phyloP scores from a whole-genome alignment of 2,329 filamentous ascomycete genomes.

The Neocucurbitaria cava region DNA sequence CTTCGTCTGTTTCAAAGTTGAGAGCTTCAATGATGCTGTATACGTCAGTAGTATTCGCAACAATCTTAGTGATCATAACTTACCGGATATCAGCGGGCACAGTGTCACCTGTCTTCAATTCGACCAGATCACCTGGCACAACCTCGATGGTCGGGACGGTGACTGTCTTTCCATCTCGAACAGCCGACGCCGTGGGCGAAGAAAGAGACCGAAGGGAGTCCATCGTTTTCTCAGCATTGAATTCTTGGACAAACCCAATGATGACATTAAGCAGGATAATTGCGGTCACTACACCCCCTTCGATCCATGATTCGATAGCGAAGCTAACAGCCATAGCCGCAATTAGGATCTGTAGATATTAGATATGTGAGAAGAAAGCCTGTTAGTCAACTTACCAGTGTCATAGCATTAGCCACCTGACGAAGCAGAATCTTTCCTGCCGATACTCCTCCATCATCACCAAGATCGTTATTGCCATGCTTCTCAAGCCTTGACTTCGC shows the following conservation, averaged over 20 bases:
- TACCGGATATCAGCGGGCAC: conserved; percentile 71
- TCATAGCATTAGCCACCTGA: conserved; percentile 81
- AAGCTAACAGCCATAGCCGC: conserved; percentile 57
- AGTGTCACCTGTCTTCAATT: conserved; percentile 68
- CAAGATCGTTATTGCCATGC: conserved; percentile 74
- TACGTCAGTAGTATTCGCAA: conserved; percentile 1
- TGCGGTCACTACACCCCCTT: conserved; percentile 55
- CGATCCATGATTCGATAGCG: conserved; percentile 55
- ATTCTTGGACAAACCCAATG: conserved; percentile 57
- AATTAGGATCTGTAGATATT: conserved; percentile 46
- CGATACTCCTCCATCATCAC: conserved; percentile 72
- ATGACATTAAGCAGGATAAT: conserved; percentile 55
- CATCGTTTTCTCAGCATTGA: conserved; percentile 57
- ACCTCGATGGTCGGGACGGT: conserved; percentile 64
- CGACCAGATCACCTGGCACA: conserved; percentile 71
- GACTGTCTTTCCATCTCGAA: conserved; percentile 62
- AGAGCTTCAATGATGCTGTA: conserved; percentile 63
- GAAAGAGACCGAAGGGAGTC: conserved; percentile 53
- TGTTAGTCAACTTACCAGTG: conserved; percentile 59
- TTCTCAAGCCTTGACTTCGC: conserved; percentile 53
- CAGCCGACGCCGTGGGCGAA: conserved; percentile 53
- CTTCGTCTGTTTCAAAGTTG: conserved; percentile 78
- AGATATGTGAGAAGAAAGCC: background rate
- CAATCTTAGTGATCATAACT: conserved; percentile 1
- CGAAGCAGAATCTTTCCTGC: conserved; percentile 77